Evolutionary conservation across 805 yeast genomes (phyloP).

Genomic region (Blastobotrys muscicola): DNA sequence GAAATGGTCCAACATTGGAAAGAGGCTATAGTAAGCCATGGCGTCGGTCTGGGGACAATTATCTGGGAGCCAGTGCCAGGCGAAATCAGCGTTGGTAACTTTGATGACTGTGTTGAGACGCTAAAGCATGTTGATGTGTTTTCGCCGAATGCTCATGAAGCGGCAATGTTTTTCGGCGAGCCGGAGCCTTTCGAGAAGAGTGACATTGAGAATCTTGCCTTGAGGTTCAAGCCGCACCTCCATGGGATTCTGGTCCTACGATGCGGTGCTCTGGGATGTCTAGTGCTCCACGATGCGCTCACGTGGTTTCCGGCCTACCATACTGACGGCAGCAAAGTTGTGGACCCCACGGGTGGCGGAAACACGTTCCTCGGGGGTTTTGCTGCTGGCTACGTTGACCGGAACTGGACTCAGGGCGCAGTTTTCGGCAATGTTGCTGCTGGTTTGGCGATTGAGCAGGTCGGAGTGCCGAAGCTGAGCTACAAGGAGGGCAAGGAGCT

Average conservation of each 20-base stretch:
- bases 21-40: constrained; percentile 10
- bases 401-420: constrained; percentile 37
- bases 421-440: constrained; percentile 71
- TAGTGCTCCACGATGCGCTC: constrained; percentile 27
- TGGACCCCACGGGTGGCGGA: constrained; percentile 95
- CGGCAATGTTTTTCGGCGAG: constrained; percentile 50
- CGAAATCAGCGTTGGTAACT: constrained; percentile 47
- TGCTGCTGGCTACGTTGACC: constrained; percentile 46
- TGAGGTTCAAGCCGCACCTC: constrained; percentile 34
- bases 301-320: constrained; percentile 73
- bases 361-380: constrained; percentile 82
- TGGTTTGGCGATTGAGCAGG: constrained; percentile 69
- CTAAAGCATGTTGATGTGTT: constrained; percentile 46
- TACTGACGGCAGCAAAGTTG: constrained; percentile 31
- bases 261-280: constrained; percentile 70
- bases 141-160: constrained; percentile 82
- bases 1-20: constrained; percentile 35
- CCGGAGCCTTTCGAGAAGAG: constrained; percentile 32
- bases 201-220: constrained; percentile 38
- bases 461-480: constrained; percentile 52
- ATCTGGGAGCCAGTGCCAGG: constrained; percentile 89
- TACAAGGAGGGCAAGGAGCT: neutral
- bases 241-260: constrained; percentile 45
- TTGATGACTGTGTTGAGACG: constrained; percentile 30
- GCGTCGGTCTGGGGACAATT: constrained; percentile 30